Conservation (phyloP, 108 stramenopile genomes). For the Fragilariopsis cylindrus region DNA sequence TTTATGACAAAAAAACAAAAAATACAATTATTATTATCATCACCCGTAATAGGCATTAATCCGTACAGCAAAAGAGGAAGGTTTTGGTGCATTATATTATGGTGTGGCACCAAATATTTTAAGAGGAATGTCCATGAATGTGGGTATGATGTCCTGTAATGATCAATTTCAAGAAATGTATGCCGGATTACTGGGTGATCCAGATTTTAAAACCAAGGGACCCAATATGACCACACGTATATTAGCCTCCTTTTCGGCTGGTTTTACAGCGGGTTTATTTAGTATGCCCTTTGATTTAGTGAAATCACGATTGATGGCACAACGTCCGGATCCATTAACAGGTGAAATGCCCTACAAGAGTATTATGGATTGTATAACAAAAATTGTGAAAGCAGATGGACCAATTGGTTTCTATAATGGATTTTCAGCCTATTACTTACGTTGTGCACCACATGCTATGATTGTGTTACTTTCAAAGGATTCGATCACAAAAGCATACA, state of each 20-base stretch:
- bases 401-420: slow-evolving; percentile 93
- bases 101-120: slow-evolving; percentile 94
- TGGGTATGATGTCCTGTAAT: slow-evolving; percentile 99
- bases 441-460: slow-evolving; percentile 99
- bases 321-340: slow-evolving; percentile 75
- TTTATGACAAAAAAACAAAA: too few species aligned
- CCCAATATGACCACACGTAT: slow-evolving; percentile 85
- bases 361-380: slow-evolving; percentile 81
- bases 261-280: slow-evolving; percentile 95
- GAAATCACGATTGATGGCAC: slow-evolving; percentile 95
- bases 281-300: slow-evolving; percentile 98
- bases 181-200: slow-evolving; percentile 69
- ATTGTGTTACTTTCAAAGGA: slow-evolving; percentile 96
- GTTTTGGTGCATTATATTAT: slow-evolving; percentile 92
- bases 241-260: slow-evolving; percentile 73
- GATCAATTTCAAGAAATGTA: slow-evolving; percentile 96
- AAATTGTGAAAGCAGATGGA: slow-evolving; percentile 87
- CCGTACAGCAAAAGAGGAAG: slow-evolving; percentile 91
- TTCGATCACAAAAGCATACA: slow-evolving; percentile 83
- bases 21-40: too few species aligned
- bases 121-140: slow-evolving; percentile 99
- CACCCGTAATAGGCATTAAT: slow-evolving; percentile 62
- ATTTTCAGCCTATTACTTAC: slow-evolving; percentile 95
- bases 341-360: slow-evolving; percentile 93
- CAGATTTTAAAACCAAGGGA: slow-evolving; percentile 64